Evolutionary conservation across 2,329 filamentous ascomycete species (phyloP).

Genomic region (Epichloe sp.): DNA sequence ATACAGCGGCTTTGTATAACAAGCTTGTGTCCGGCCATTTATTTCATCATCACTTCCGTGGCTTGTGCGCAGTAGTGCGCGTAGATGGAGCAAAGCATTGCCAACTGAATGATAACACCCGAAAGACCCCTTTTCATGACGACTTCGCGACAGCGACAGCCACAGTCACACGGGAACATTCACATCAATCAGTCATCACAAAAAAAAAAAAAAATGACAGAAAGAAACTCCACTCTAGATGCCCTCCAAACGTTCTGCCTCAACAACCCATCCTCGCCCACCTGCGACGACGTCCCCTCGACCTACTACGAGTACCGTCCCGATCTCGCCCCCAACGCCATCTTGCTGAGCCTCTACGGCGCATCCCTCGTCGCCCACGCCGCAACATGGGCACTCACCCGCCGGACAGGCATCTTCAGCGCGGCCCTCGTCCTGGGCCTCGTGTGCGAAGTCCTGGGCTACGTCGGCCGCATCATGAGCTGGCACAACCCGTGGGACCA

Average conservation of each 20-base stretch:
- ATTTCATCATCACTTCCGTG: no score
- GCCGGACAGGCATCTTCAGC: constrained; percentile 36
- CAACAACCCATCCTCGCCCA: constrained; percentile 12
- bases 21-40: no score
- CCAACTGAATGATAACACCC: no score
- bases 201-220: no score
- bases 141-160: no score
- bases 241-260: constrained; percentile 13
- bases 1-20: no score
- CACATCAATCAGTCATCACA: no score
- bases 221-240: not conserved
- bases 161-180: no score
- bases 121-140: no score
- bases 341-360: constrained; percentile 37
- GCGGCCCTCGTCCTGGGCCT: constrained; percentile 41
- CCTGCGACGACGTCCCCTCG: constrained; percentile 19
- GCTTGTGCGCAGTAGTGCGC: no score
- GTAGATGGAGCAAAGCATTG: no score
- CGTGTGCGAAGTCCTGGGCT: constrained; percentile 44
- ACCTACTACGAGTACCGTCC: constrained; percentile 38
- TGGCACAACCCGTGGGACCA: constrained; percentile 38
- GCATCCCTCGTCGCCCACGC: constrained; percentile 29
- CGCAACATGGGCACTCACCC: constrained; percentile 26
- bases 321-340: constrained; percentile 34
- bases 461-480: constrained; percentile 42